These are phyloP conservation scores for Berkeleyomyces basicola DNA, from an alignment of 2,329 filamentous ascomycete species.

Conservation along the genomic window DNA sequence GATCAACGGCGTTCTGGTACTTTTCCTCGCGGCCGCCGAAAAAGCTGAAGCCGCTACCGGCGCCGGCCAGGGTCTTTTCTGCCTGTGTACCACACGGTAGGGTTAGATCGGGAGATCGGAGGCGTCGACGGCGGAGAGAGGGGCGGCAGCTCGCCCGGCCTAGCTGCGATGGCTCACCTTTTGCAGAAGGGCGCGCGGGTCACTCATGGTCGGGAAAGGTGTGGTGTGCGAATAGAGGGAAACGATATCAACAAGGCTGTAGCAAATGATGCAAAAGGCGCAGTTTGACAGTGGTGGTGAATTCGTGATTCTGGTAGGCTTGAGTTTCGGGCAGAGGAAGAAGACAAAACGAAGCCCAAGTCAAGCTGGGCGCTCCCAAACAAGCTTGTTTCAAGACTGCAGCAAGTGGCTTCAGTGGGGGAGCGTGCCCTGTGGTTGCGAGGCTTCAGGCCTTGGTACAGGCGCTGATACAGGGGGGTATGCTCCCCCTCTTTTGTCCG, in stretches of 20 bases:
- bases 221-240: not conserved
- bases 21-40: constrained; percentile 81
- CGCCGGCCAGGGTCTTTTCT: constrained; percentile 63
- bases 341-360: not conserved
- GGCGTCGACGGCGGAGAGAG: not conserved
- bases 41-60: constrained; percentile 69
- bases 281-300: not conserved
- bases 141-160: not conserved
- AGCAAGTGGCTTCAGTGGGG: not conserved
- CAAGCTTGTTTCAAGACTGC: not conserved
- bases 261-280: not conserved
- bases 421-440: not conserved
- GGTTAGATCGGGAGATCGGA: not conserved
- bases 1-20: constrained; percentile 72
- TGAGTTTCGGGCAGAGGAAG: not conserved
- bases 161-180: constrained; percentile 36
- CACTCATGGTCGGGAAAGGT: constrained; percentile 19
- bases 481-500: not conserved
- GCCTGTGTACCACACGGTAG: constrained; percentile 38
- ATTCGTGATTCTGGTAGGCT: no score
- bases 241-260: not conserved
- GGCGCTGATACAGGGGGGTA: no score
- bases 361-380: not conserved
- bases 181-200: constrained; percentile 61
- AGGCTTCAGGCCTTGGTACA: not conserved